Base-by-base conservation (phyloP, 306 rosid genomes). In the Senna tora region DNA sequence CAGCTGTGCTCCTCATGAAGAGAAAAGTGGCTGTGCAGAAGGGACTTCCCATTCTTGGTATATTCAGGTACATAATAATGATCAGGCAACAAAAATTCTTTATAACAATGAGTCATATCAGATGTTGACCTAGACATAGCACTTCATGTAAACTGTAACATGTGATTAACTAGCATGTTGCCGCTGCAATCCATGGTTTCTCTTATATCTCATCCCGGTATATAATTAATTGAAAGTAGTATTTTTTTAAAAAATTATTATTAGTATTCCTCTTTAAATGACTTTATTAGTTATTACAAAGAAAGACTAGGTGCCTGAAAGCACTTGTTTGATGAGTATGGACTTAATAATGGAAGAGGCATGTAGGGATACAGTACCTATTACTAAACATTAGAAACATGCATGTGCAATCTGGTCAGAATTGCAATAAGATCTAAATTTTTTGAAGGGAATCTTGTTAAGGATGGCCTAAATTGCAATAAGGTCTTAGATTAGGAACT, bases 1-100 rank as follows among this genome's bases (percentile, higher is more conserved):
- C 88, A 73, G 98, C 96, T 32, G 98, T 94, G 39, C 98, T 94
- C 30, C 90, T 94, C 52, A 89, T 87, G 98, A 94, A 85, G 80
- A 91, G 97, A 86, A 94, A 88, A 63, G 60, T 85, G 25, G 97
- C 98, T 32, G 39, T 79, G 67, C 86, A 87, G 86, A 94, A 68
- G 81, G 89, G 95, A 49, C 91, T 94, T 72, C 98, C 91, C 41
- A 85, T 94, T 80, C 82, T 91, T 66, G 97, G 97, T 56, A 68
- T 86, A 67, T 84, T 94, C 82, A 86, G 96, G 98, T 94, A 79
- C 49, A 54, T 53, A 54, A 42, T 59, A 57, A 36, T 22, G 42
- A 36, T 54, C 41, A 21, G 16, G 19, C 36, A 53, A 56, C 41
- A 77, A 38, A 6, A 61, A 32, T 34, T 59, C 14, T 46, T 47